Evolutionary conservation across 495 filamentous ascomycete genomes (phyloP), one percentile per base, ranked within the genome.

Genomic region (Talaromyces liani): DNA sequence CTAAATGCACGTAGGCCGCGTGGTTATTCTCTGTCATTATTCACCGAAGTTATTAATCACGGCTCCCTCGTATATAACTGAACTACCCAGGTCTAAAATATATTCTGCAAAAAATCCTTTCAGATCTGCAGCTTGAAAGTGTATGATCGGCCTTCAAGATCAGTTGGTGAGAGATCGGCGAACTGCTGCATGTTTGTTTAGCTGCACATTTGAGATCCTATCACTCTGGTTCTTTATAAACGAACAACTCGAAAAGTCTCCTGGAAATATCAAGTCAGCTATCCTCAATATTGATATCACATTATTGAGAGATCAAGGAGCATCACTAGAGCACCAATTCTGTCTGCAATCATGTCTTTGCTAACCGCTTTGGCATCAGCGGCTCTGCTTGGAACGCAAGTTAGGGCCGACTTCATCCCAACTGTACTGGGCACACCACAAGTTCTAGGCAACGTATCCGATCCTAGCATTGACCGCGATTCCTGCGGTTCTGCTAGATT

Each of bases 401-500:
- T 36, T 31, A 51, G 27, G 14, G 45, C 60, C 24, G 25, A 33
- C 29, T 62, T 60, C 10, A 61, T 53, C 22, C 63, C 63, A 33
- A 53, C 47, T 3, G 63, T 64, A 12, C 41, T 29, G 25, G 63
- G 63, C 10, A 63, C 67, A 56, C 61, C 67, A 0, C 58, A 63
- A 60, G 33, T 73, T 7, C 22, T 75, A 14, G 72, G 69, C n/a
- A 66, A 66, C 58, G 64, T 72, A n/a, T 64, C 71, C 14, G 71
- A 74, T 54, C 67, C 71, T 16, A 60, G 58, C 1, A 60, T 73
- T 34, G 66, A 70, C 56, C 71, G 71, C 18, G 71, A 74, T 53
- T 73, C 72, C 9, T 71, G 72, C 65, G 67, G 64, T 47, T 73
- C 72, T 9, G 63, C 61, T 9, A 60, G 64, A 24, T 64, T 74